Base-by-base conservation (phyloP, 768 basidiomycete genomes). In the Daedalea quercina region DNA sequence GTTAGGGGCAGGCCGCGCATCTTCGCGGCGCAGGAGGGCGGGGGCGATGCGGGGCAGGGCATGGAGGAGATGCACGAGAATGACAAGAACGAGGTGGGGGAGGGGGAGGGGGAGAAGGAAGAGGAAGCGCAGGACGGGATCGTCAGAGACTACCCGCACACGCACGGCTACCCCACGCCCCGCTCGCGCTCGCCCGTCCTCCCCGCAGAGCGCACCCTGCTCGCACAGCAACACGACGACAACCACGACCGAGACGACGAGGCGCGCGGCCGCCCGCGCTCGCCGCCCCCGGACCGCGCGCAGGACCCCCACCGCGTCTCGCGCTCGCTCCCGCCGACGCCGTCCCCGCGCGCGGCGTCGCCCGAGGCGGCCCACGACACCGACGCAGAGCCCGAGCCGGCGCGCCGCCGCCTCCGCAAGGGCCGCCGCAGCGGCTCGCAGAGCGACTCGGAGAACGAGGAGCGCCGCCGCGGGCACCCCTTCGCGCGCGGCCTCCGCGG, bases 1-100 rank as follows among this genome's bases (percentile, higher is more conserved):
- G 43, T 66, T 4, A 72, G 70, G 52, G 78, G 76, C 19, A 80
- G 78, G 20, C 83, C 85, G 1, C 71, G 81, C 22, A 87, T 87
- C 28, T 87, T 87, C 52, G 65, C 81, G 6, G 80, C 82, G 3
- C 80, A 78, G 66, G 55, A 54, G 7, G 53, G 52, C n/a, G 53
- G 54, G 59, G 55, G 40, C 9, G 28, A 31, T 4, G 6, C 4
- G 28, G 52, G 55, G 25, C 48, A 51, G 13, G 57, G 37, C 37
- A 12, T 9, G 13, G 46, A 31, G 23, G 28, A 8, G 25, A 8
- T 3, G 44, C 20, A 44, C 4, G 46, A 24, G 46, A 8, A 9
- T 9, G 46, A 3, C 3, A 7, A 40, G 4, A 19, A 7, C 20
- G 8, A 45, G 26, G 6, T 17, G n/a, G 44, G 9, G 22, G 19